Evolutionary conservation across 1,284 basidiomycete genomes (phyloP).

Genomic region (Volvariella surrecta): DNA sequence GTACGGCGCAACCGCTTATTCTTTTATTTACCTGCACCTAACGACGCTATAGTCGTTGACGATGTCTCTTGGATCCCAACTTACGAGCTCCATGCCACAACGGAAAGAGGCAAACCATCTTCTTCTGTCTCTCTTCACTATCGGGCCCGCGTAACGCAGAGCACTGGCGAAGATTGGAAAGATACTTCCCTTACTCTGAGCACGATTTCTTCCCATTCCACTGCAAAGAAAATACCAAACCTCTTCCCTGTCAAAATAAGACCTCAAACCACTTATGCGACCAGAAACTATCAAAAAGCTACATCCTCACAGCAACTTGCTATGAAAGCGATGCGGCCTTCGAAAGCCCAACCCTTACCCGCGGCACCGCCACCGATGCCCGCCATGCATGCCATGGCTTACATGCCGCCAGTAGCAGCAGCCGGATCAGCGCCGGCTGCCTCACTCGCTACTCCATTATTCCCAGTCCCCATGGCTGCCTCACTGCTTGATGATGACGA

Average conservation of each 20-base stretch:
- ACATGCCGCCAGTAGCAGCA: too few relatives aligned
- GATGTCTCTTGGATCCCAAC: constrained; percentile 41
- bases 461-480: too few relatives aligned
- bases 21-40: neutral
- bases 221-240: constrained; percentile 23
- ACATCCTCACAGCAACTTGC: neutral
- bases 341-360: too few relatives aligned
- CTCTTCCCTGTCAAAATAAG: constrained; percentile 24
- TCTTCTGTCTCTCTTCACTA: constrained; percentile 42
- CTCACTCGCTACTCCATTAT: neutral
- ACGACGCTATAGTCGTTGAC: constrained; percentile 34
- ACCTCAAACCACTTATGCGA: too few relatives aligned
- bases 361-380: too few relatives aligned
- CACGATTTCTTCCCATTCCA: constrained; percentile 31
- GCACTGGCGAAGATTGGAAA: constrained; percentile 55
- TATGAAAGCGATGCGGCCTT: neutral
- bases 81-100: constrained; percentile 50
- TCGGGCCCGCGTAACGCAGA: constrained; percentile 43
- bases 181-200: constrained; percentile 42
- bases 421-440: neutral
- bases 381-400: too few relatives aligned
- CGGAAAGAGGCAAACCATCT: constrained; percentile 33
- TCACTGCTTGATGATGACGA: neutral
- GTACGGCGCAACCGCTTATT: constrained; percentile 1
- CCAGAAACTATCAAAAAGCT: too few relatives aligned